Evolutionary conservation across 1,139 yeast genomes (phyloP).

Genomic region (Kurtzmaniella quercitrusa): DNA sequence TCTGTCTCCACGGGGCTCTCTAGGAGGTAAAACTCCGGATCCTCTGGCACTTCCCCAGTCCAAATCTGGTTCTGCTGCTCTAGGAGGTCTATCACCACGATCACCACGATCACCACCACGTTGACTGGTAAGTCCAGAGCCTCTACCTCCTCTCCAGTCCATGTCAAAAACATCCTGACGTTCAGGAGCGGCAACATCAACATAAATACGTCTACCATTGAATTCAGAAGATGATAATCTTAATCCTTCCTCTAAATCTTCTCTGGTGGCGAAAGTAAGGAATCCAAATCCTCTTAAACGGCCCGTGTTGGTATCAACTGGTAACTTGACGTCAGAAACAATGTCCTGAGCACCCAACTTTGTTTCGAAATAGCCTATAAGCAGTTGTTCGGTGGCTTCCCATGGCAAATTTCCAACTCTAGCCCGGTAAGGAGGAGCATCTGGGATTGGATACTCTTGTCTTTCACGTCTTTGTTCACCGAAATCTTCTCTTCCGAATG

Average conservation of each 20-base stretch:
- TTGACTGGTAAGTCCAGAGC: slow-evolving; percentile 32
- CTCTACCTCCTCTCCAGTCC: slow-evolving; percentile 44
- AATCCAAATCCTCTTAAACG: slow-evolving; percentile 85
- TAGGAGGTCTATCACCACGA: slow-evolving; percentile 19
- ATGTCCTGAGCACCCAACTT: slow-evolving; percentile 49
- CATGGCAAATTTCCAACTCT: slow-evolving; percentile 83
- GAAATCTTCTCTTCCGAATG: slow-evolving; percentile 6
- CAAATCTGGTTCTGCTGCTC: slow-evolving; percentile 24
- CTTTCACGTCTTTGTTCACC: slow-evolving; percentile 30
- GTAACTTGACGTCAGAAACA: slow-evolving; percentile 60
- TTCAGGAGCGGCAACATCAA: slow-evolving; percentile 88
- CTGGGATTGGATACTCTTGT: slow-evolving; percentile 82
- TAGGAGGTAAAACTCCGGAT: slow-evolving; percentile 21
- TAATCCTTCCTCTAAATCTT: slow-evolving; percentile 66
- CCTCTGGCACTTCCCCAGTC: slow-evolving; percentile 42
- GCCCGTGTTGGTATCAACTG: slow-evolving; percentile 60
- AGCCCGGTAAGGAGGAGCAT: slow-evolving; percentile 87
- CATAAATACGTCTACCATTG: slow-evolving; percentile 73
- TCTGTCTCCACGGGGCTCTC: slow-evolving; percentile 25
- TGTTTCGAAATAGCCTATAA: slow-evolving; percentile 65
- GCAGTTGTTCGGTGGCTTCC: slow-evolving; percentile 66
- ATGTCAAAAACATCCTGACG: slow-evolving; percentile 45
- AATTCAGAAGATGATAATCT: slow-evolving; percentile 59
- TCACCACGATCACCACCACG: slow-evolving; percentile 28
- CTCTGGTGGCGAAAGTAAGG: slow-evolving; percentile 68